A percentile compares a stretch with the other conserved stretches of the same genome.
phyloP scores from a whole-genome alignment of 371 early-diverging fungal genomes.

The Lichtheimia hyalospora region DNA sequence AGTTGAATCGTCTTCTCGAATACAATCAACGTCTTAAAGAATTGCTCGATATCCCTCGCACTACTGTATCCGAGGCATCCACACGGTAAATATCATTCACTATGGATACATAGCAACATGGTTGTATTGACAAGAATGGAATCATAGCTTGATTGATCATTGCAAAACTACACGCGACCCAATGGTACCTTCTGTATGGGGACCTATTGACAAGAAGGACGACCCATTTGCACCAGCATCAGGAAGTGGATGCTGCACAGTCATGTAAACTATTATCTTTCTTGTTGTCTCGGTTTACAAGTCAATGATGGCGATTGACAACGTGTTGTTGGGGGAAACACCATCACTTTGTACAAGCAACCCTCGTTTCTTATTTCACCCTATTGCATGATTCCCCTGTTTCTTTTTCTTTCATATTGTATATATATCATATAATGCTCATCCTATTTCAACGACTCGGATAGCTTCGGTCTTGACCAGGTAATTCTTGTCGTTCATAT shows the following conservation, averaged over 20 bases:
- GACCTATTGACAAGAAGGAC: constrained; percentile 64
- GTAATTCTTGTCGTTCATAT: too few relatives aligned
- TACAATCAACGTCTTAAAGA: constrained; percentile 78
- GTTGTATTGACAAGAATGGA: background rate
- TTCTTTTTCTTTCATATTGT: background rate
- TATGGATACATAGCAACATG: constrained; percentile 11
- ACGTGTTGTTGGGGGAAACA: too few relatives aligned
- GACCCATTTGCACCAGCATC: constrained; percentile 74
- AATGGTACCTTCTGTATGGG: constrained; percentile 81
- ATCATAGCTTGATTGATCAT: constrained; percentile 50
- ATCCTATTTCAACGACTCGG: background rate
- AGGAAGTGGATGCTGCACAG: constrained; percentile 41
- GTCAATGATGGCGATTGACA: too few relatives aligned
- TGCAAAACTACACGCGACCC: constrained; percentile 62
- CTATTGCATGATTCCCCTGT: too few relatives aligned
- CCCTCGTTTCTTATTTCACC: too few relatives aligned
- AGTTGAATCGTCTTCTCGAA: constrained; percentile 76
- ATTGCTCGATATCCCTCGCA: constrained; percentile 77
- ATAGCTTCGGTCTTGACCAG: too few relatives aligned
- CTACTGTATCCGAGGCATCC: constrained; percentile 79
- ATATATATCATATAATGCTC: constrained; percentile 2
- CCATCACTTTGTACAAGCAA: too few relatives aligned
- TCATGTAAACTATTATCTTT: constrained; percentile 22
- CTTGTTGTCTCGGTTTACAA: too few relatives aligned
- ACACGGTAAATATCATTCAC: constrained; percentile 5